These are phyloP conservation scores for Oemleria cerasiformis DNA, from an alignment of 306 rosid species.

Conservation along the genomic window DNA sequence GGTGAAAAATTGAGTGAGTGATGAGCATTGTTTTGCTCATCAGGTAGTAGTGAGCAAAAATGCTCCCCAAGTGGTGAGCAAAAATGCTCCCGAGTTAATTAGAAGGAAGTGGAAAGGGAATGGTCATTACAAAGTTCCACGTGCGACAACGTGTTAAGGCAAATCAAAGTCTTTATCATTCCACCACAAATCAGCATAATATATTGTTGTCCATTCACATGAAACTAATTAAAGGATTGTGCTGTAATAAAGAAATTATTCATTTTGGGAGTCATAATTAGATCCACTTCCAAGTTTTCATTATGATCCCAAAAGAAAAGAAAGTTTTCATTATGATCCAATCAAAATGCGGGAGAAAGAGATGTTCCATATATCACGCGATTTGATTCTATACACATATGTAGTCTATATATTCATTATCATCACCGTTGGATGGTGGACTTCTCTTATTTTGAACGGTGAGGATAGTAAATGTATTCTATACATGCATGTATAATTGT, in stretches of 20 bases:
- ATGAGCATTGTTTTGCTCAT: too few relatives aligned
- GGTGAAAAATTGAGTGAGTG: too few relatives aligned
- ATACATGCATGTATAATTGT: too few relatives aligned
- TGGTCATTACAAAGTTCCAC: neutral
- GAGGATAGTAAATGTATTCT: too few relatives aligned
- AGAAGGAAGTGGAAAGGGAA: neutral
- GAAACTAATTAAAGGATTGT: too few relatives aligned
- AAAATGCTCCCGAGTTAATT: too few relatives aligned
- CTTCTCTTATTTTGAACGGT: too few relatives aligned
- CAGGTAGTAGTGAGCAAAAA: too few relatives aligned
- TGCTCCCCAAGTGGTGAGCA: too few relatives aligned
- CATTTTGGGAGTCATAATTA: neutral
- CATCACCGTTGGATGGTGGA: too few relatives aligned
- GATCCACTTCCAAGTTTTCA: neutral
- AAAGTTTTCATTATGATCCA: neutral
- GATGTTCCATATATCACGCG: neutral
- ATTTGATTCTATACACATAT: too few relatives aligned
- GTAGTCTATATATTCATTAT: too few relatives aligned
- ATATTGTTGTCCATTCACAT: neutral
- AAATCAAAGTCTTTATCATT: conserved; percentile 1
- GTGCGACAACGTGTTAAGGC: neutral
- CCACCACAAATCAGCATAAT: neutral
- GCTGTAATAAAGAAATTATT: neutral
- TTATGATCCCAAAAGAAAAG: neutral
- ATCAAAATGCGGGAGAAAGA: neutral